Percentiles rank a stretch among this genome's conserved stretches.
These are phyloP conservation scores for Bremia lactucae DNA, from an alignment of 352 stramenopile species.

Conservation along the genomic window DNA sequence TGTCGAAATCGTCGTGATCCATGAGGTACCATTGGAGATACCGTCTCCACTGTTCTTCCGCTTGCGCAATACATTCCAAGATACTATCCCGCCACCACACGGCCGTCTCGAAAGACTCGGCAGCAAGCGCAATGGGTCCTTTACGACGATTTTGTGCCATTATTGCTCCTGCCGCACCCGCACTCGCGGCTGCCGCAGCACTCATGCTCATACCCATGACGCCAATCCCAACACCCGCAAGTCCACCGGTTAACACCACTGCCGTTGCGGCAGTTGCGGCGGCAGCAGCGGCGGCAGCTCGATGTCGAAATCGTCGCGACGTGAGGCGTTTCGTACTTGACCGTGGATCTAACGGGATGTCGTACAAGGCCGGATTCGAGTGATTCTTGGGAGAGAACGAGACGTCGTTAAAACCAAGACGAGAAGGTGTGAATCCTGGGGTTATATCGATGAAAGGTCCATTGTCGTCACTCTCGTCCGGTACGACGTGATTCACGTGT, in stretches of 20 bases:
- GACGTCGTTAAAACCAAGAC: slow-evolving; percentile 21
- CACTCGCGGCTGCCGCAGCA: slow-evolving; percentile 60
- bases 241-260: slow-evolving; percentile 62
- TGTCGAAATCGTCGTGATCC: slow-evolving; percentile 55
- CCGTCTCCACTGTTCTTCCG: slow-evolving; percentile 77
- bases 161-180: slow-evolving; percentile 53
- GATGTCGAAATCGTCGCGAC: slow-evolving; percentile 50
- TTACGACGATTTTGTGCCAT: slow-evolving; percentile 63
- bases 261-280: slow-evolving; percentile 68
- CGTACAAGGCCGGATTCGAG: slow-evolving; percentile 15
- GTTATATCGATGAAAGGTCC: slow-evolving; percentile 16
- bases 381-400: slow-evolving; percentile 26
- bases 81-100: slow-evolving; percentile 83
- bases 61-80: slow-evolving; percentile 72
- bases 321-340: slow-evolving; percentile 33
- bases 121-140: slow-evolving; percentile 62
- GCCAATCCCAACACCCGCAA: slow-evolving; percentile 68
- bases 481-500: slow-evolving; percentile 52
- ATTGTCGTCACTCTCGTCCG: slow-evolving; percentile 26
- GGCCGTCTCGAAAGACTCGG: slow-evolving; percentile 73
- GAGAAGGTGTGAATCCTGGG: slow-evolving; percentile 10
- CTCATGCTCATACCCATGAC: slow-evolving; percentile 77
- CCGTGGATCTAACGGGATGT: slow-evolving; percentile 34
- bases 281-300: slow-evolving; percentile 50
- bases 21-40: slow-evolving; percentile 85